Base-by-base conservation (phyloP, 257 asterid species). In the Nemophila menziesii region DNA sequence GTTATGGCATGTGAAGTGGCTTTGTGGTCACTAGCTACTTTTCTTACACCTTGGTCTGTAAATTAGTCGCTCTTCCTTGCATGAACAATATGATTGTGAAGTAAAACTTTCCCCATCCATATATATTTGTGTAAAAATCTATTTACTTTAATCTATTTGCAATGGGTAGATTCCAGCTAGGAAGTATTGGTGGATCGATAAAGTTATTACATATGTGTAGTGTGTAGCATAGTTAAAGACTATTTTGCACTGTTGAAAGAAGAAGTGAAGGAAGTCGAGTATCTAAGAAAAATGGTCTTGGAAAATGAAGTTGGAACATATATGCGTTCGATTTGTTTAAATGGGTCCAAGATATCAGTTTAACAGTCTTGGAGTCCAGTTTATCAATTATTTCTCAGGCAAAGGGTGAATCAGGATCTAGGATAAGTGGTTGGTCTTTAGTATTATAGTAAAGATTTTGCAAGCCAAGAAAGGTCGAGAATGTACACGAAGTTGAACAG, bases 41-140 rank as follows among this genome's bases (percentile, higher is more conserved):
- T 84, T 54, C 79, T 90, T 49, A 78, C 96, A 57, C 98, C 96
- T 22, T 90, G 89, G 82, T 94, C 96, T 16, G 94, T 93, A 16
- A 90, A 75, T 95, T 95, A 56, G 96, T 85, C 19, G 96, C 98
- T 38, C 96, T 90, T 74, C 98, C 96, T 63, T 85, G 94, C 79
- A 90, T 90, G 98, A 90, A 90, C 64, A 90, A 81, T 66, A 85
- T 90, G 98, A 81, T 90, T 29, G 68, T 79, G 16, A 85, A 90
- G 96, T 90, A 44, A n/a, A n/a, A n/a, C n/a, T n/a, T n/a, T n/a
- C 16, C 22, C 56, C 17, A 19, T 39, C 29, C 49, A 7, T 1
- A 13, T 33, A 13, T 19, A 7, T 11, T 46, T 9, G 13, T 22
- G 7, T 16, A 39, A 15, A n/a, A 29, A 24, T 33, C 33, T 22